A percentile compares a stretch with the other conserved stretches of the same genome.
phyloP scores from a whole-genome alignment of 768 basidiomycete species.

The Rhodotorula sphaerocarpa region DNA sequence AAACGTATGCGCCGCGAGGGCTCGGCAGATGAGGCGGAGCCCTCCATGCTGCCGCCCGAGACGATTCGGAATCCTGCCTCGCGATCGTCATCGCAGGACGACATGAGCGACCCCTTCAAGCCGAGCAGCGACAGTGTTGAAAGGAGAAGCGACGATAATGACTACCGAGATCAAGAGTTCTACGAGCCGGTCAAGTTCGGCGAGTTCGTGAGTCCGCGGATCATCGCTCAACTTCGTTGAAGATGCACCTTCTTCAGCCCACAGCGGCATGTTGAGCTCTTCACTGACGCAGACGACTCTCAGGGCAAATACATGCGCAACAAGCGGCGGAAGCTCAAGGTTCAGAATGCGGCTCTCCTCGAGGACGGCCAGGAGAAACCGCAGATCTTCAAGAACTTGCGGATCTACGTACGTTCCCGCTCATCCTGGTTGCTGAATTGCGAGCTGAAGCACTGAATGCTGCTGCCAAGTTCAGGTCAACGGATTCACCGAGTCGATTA shows the following conservation, averaged over 20 bases:
- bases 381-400: slow-evolving; percentile 62
- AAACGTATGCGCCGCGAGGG: too few relatives aligned
- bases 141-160: not conserved
- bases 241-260: too few relatives aligned
- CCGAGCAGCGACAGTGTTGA: not conserved
- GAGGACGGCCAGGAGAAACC: slow-evolving; percentile 42
- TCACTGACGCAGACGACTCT: not conserved
- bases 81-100: too few relatives aligned
- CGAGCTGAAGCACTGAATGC: not conserved
- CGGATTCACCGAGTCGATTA: slow-evolving; percentile 58
- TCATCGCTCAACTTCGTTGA: not conserved
- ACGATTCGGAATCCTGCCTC: too few relatives aligned
- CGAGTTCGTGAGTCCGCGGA: slow-evolving; percentile 6
- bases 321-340: slow-evolving; percentile 81
- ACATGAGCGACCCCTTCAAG: too few relatives aligned
- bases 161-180: not conserved
- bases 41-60: too few relatives aligned
- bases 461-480: slow-evolving; percentile 58
- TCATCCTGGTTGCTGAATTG: not conserved
- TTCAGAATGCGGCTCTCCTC: slow-evolving; percentile 55
- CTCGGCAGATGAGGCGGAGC: too few relatives aligned
- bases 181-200: slow-evolving; percentile 20
- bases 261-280: not conserved
- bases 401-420: slow-evolving; percentile 72
- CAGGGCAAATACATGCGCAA: slow-evolving; percentile 61